Percentiles rank a stretch among this genome's conserved stretches.
phyloP scores from a whole-genome alignment of 2,329 filamentous ascomycete genomes.

The Chrysoporthe puriensis region DNA sequence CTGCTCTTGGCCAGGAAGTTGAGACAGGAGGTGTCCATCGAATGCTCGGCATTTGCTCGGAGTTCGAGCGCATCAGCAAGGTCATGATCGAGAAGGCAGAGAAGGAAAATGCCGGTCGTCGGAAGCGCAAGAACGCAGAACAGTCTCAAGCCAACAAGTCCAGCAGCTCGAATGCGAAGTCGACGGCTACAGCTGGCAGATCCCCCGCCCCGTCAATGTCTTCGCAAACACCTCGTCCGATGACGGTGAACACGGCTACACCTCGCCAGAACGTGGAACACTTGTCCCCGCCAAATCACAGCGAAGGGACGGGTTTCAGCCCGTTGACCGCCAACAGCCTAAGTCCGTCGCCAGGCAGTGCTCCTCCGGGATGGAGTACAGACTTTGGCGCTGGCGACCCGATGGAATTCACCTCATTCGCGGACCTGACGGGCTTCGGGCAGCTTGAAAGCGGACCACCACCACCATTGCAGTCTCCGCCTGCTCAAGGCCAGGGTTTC shows the following conservation, averaged over 20 bases:
- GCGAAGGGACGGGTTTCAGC: constrained; percentile 38
- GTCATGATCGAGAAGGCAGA: constrained; percentile 91
- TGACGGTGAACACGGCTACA: constrained; percentile 37
- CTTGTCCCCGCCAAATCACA: constrained; percentile 36
- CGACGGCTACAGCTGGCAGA: constrained; percentile 13
- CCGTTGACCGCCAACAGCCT: constrained; percentile 47
- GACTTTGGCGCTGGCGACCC: constrained; percentile 44
- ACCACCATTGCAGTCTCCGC: constrained; percentile 41
- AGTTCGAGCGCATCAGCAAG: constrained; percentile 93
- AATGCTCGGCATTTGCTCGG: constrained; percentile 92
- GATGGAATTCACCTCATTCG: constrained; percentile 43
- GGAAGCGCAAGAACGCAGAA: constrained; percentile 75
- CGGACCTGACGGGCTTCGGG: constrained; percentile 51
- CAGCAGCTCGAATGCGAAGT: constrained; percentile 13
- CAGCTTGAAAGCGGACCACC: constrained; percentile 34
- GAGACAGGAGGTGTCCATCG: constrained; percentile 89
- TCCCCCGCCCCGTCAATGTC: constrained; percentile 30
- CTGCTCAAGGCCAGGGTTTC: constrained; percentile 51
- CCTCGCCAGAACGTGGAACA: constrained; percentile 36
- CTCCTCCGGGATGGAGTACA: constrained; percentile 50
- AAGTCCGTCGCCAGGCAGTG: constrained; percentile 49
- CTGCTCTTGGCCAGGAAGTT: constrained; percentile 85
- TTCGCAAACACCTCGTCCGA: constrained; percentile 39
- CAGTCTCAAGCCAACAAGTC: constrained; percentile 21
- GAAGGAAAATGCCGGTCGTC: constrained; percentile 75